Evolutionary conservation across 1,139 yeast species (phyloP).

Genomic region (Suhomyces choctaworum): DNA sequence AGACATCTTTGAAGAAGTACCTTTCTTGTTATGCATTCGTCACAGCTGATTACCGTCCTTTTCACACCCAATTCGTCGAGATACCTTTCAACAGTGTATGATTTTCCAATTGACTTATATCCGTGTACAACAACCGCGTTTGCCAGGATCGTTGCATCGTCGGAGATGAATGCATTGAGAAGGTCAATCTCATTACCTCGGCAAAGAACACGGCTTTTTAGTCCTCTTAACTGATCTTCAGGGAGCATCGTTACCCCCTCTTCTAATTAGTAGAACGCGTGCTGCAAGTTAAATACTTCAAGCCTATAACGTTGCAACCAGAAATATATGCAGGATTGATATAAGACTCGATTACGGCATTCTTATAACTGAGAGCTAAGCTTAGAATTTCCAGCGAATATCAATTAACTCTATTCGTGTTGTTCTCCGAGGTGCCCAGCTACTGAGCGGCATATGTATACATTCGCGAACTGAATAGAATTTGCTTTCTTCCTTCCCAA

Average conservation of each 20-base stretch:
- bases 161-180: constrained; percentile 29
- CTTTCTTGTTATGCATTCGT: constrained; percentile 41
- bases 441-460: too few relatives aligned
- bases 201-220: constrained; percentile 13
- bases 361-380: too few relatives aligned
- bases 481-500: too few relatives aligned
- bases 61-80: constrained; percentile 26
- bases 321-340: too few relatives aligned
- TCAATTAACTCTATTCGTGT: too few relatives aligned
- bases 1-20: constrained; percentile 42
- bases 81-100: constrained; percentile 31
- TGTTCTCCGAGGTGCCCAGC: too few relatives aligned
- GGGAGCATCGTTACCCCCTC: constrained; percentile 3
- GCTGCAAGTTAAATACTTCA: too few relatives aligned
- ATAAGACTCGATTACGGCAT: too few relatives aligned
- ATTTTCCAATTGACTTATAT: constrained; percentile 43
- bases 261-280: too few relatives aligned
- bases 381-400: too few relatives aligned
- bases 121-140: constrained; percentile 42
- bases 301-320: too few relatives aligned
- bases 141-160: constrained; percentile 23
- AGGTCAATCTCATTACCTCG: constrained; percentile 33
- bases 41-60: constrained; percentile 36
- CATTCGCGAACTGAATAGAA: too few relatives aligned
- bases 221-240: constrained; percentile 2